Evolutionary conservation across 2,329 filamentous ascomycete species (phyloP).

Genomic region (Bipolaris victoriae): DNA sequence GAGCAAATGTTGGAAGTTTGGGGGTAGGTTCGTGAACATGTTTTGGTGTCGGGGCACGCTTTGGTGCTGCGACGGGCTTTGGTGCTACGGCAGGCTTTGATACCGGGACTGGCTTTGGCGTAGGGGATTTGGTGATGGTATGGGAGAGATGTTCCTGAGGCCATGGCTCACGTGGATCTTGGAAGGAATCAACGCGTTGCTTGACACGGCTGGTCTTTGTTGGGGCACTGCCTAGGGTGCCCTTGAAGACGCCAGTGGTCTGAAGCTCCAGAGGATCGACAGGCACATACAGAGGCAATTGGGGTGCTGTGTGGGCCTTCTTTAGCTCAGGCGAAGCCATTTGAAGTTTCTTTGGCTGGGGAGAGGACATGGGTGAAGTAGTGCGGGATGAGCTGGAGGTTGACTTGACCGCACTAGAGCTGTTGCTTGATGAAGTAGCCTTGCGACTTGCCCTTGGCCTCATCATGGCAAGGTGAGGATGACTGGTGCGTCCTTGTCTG

Average conservation of each 20-base stretch:
- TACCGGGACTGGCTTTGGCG: slow-evolving; percentile 6
- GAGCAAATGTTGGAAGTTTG: slow-evolving; percentile 21
- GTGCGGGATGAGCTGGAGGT: slow-evolving; percentile 26
- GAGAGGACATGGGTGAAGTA: slow-evolving; percentile 33
- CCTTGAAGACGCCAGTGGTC: slow-evolving; percentile 14
- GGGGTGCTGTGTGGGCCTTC: slow-evolving; percentile 2
- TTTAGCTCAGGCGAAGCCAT: slow-evolving; percentile 10
- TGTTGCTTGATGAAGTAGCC: slow-evolving; percentile 30
- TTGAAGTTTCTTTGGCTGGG: slow-evolving; percentile 20
- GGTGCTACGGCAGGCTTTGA: slow-evolving; percentile 3
- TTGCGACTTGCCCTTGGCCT: slow-evolving; percentile 41
- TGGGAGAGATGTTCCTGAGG: slow-evolving; percentile 23
- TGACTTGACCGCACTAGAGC: slow-evolving; percentile 29
- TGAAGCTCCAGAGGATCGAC: slow-evolving; percentile 32
- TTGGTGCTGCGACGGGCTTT: slow-evolving; percentile 12
- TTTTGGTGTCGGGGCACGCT: slow-evolving; percentile 5
- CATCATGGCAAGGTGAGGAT: slow-evolving; percentile 48
- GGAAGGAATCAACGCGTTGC: slow-evolving; percentile 31
- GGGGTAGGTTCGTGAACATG: slow-evolving; percentile 23
- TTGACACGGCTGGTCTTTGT: slow-evolving; percentile 18
- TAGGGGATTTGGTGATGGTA: slow-evolving; percentile 10
- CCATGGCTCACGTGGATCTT: slow-evolving; percentile 33
- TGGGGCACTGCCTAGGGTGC: slow-evolving; percentile 16
- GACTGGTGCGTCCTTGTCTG: slow-evolving; percentile 33
- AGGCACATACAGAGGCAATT: slow-evolving; percentile 26